A percentile compares a stretch with the other conserved stretches of the same genome.
Evolutionary conservation across 2,329 filamentous ascomycete species (phyloP).

Genomic region (Nigrospora sphaerica): DNA sequence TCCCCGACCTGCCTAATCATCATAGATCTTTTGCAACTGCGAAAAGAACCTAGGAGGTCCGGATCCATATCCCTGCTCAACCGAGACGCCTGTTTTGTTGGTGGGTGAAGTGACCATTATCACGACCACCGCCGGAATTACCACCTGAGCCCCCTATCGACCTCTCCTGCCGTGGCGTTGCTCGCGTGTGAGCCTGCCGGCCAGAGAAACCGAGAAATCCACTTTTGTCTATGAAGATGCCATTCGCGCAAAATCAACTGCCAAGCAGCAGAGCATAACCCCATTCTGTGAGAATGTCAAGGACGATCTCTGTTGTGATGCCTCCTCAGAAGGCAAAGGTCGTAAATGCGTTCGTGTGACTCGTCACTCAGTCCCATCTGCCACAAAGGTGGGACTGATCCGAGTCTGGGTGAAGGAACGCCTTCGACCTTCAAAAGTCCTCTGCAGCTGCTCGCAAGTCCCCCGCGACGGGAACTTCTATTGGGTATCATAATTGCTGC

Average conservation of each 20-base stretch:
- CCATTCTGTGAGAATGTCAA: constrained; percentile 22
- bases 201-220: constrained; percentile 56
- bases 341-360: constrained; percentile 18
- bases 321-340: constrained; percentile 23
- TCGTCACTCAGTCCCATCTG: constrained; percentile 17
- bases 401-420: constrained; percentile 18
- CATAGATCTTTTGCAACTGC: constrained; percentile 7
- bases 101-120: constrained; percentile 9
- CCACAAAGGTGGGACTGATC: constrained; percentile 9
- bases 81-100: constrained; percentile 21
- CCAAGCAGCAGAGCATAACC: constrained; percentile 20
- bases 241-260: constrained; percentile 22
- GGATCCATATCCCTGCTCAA: constrained; percentile 20
- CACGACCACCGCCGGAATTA: constrained; percentile 22
- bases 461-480: constrained; percentile 22
- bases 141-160: constrained; percentile 22
- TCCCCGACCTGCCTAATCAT: constrained; percentile 15
- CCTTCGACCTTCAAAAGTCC: constrained; percentile 22
- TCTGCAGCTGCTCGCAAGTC: constrained; percentile 24
- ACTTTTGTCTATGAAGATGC: constrained; percentile 55
- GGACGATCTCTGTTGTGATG: constrained; percentile 16
- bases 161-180: constrained; percentile 17
- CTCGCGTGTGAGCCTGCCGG: constrained; percentile 19
- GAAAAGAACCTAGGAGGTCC: constrained; percentile 11
- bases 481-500: constrained; percentile 26